Conservation (phyloP, 2,329 filamentous ascomycete genomes). For the Emydomyces testavorans region DNA sequence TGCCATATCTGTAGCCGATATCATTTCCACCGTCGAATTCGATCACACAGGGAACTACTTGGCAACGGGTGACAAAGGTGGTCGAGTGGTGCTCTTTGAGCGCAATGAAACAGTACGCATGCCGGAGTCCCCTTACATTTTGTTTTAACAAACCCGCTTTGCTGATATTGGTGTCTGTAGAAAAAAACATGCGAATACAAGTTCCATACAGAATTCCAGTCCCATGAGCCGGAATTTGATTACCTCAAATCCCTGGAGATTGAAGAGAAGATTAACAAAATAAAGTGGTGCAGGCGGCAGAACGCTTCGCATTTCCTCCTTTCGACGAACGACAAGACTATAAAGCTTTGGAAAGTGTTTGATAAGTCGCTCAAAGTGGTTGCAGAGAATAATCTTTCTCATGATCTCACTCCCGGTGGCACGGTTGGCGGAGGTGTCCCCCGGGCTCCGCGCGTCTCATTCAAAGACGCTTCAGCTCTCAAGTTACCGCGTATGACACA, state of each 20-base stretch:
- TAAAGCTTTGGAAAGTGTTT: slow-evolving; percentile 99
- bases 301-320: slow-evolving; percentile 97
- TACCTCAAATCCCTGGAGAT: slow-evolving; percentile 99
- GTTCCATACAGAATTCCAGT: slow-evolving; percentile 99
- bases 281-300: slow-evolving; percentile 97
- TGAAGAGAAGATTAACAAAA: slow-evolving; percentile 99
- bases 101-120: slow-evolving; percentile 81
- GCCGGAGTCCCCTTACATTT: background rate
- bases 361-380: slow-evolving; percentile 99
- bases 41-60: slow-evolving; percentile 44
- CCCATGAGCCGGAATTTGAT: slow-evolving; percentile 97
- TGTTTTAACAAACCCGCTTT: background rate
- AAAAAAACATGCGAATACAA: slow-evolving; percentile 99
- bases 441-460: slow-evolving; percentile 59
- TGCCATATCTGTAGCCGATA: slow-evolving; percentile 32
- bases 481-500: slow-evolving; percentile 94
- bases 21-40: slow-evolving; percentile 44
- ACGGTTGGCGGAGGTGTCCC: slow-evolving; percentile 62
- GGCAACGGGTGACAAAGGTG: slow-evolving; percentile 43
- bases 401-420: slow-evolving; percentile 72
- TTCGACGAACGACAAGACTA: slow-evolving; percentile 98
- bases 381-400: slow-evolving; percentile 94
- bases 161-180: slow-evolving; percentile 37
- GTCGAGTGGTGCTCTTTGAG: slow-evolving; percentile 42
- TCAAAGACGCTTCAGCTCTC: slow-evolving; percentile 69